phyloP scores from a whole-genome alignment of 805 yeast genomes.

The Lipomyces kockii region DNA sequence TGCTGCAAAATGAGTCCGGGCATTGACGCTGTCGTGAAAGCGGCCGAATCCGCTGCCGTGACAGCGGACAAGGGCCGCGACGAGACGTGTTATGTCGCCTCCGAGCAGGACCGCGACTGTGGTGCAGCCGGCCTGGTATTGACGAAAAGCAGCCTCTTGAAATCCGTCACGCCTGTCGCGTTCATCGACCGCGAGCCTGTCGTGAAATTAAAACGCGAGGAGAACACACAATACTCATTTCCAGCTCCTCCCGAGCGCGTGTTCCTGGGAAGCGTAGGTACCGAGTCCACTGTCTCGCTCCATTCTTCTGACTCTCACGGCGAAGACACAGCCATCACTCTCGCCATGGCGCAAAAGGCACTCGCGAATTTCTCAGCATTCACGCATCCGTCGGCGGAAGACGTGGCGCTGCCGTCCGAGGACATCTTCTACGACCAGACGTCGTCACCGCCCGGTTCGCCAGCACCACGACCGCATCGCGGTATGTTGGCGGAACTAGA shows the following conservation, averaged over 20 bases:
- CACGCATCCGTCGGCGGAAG: not conserved
- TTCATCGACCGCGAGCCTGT: not conserved
- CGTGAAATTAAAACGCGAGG: not conserved
- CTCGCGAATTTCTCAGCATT: not conserved
- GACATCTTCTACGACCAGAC: not conserved
- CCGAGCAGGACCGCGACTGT: not conserved
- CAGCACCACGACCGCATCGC: not conserved
- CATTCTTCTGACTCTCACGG: not conserved
- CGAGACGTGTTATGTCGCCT: not conserved
- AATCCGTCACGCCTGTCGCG: not conserved
- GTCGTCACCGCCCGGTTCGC: not conserved
- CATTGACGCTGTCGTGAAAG: not conserved
- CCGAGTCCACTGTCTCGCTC: not conserved
- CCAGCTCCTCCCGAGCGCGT: constrained; percentile 8
- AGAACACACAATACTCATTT: constrained; percentile 12
- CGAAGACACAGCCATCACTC: not conserved
- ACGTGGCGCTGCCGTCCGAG: not conserved
- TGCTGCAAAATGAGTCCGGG: constrained; percentile 15
- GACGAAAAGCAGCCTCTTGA: not conserved
- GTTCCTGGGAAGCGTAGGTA: not conserved
- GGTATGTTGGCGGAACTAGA: not conserved
- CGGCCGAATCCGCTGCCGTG: constrained; percentile 6
- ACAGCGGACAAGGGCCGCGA: constrained; percentile 6
- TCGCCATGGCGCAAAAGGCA: not conserved
- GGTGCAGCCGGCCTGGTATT: not conserved